Evolutionary conservation across 2,329 filamentous ascomycete species (phyloP).

Genomic region (Fonsecaea pedrosoi): DNA sequence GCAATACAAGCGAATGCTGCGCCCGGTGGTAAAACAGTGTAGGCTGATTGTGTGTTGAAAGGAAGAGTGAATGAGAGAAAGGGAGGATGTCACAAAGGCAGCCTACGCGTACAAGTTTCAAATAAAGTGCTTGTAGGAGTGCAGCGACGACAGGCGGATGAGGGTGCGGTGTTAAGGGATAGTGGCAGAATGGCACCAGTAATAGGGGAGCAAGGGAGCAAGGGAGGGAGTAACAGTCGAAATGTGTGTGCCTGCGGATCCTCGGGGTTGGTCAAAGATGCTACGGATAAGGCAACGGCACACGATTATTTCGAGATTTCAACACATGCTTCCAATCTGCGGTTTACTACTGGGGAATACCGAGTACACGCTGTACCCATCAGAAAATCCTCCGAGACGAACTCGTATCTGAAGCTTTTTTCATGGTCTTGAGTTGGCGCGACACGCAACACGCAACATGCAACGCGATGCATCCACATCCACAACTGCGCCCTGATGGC

Average conservation of each 20-base stretch:
- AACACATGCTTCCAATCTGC: background rate
- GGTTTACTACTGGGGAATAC: too few species aligned
- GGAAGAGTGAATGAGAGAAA: slow-evolving; percentile 2
- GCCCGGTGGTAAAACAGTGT: background rate
- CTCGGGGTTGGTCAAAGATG: too few species aligned
- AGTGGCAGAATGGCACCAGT: too few species aligned
- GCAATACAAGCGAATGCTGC: slow-evolving; percentile 21
- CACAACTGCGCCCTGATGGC: background rate
- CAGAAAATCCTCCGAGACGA: background rate
- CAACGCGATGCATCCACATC: background rate
- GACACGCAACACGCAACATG: background rate
- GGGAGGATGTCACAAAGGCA: slow-evolving; percentile 8
- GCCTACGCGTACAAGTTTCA: slow-evolving; percentile 7
- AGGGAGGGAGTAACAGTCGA: too few species aligned
- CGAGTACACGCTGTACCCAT: background rate
- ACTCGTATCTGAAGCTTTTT: background rate
- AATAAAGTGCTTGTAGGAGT: background rate
- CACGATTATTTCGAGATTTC: too few species aligned
- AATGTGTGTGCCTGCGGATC: too few species aligned
- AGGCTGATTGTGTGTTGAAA: background rate
- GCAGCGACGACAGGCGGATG: background rate
- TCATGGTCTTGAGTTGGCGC: background rate
- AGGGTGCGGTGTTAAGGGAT: too few species aligned
- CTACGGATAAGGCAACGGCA: too few species aligned
- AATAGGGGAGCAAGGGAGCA: background rate